These are phyloP conservation scores for Amanita exitialis DNA, from an alignment of 768 basidiomycete genomes.

Conservation along the genomic window DNA sequence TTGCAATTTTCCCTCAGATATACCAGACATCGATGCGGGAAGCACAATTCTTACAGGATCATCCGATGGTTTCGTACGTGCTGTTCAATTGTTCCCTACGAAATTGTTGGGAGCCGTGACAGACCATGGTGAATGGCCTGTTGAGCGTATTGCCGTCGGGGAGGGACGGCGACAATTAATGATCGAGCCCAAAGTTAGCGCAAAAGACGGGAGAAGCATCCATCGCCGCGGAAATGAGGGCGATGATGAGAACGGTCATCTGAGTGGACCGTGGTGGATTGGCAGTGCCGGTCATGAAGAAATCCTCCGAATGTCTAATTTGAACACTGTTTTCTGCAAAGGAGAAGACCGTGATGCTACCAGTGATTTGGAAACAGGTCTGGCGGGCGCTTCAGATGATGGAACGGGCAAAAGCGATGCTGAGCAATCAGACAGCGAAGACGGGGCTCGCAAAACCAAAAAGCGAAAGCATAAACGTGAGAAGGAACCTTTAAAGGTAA, in stretches of 20 bases:
- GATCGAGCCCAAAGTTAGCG: conserved; percentile 15
- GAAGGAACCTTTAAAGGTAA: conserved; percentile 35
- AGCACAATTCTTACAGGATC: conserved; percentile 82
- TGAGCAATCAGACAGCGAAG: conserved; percentile 10
- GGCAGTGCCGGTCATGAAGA: conserved; percentile 92
- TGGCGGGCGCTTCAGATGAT: not conserved
- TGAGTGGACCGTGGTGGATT: conserved; percentile 59
- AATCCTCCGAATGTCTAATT: conserved; percentile 72
- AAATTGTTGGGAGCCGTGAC: conserved; percentile 85
- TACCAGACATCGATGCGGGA: conserved; percentile 50
- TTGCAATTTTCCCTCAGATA: conserved; percentile 55
- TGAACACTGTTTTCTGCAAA: conserved; percentile 60
- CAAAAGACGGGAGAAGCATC: conserved; percentile 3
- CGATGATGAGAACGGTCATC: conserved; percentile 11
- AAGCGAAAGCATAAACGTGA: conserved; percentile 52
- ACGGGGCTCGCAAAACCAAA: conserved; percentile 22
- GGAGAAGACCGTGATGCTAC: conserved; percentile 20
- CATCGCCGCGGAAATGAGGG: conserved; percentile 8
- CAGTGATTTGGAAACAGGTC: conserved; percentile 9
- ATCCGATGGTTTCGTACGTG: conserved; percentile 83
- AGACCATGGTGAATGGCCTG: conserved; percentile 87
- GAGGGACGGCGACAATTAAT: conserved; percentile 24
- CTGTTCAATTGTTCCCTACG: conserved; percentile 81
- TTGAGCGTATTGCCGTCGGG: conserved; percentile 74
- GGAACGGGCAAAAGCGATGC: not conserved